These are phyloP conservation scores for Diplotaxis tenuifolia DNA, from an alignment of 345 rosid species.

Conservation along the genomic window DNA sequence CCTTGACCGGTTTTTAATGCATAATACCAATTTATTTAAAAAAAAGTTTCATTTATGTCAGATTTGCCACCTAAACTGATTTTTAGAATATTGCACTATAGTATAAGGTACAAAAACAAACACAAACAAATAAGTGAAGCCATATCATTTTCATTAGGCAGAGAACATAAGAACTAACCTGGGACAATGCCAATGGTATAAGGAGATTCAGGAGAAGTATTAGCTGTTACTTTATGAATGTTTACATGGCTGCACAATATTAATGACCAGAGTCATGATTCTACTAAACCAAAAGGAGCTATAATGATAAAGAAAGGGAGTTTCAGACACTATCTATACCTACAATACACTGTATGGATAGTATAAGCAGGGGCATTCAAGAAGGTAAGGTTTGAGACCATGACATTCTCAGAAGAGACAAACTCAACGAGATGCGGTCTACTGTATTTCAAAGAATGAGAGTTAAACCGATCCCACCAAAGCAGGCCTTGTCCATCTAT, in stretches of 20 bases:
- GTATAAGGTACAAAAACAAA: neutral
- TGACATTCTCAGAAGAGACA: conserved; percentile 39
- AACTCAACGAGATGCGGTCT: conserved; percentile 60
- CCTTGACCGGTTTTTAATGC: no score
- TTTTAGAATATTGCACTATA: no score
- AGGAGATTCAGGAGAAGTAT: conserved; percentile 48
- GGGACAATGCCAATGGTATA: conserved; percentile 53
- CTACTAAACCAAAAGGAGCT: neutral
- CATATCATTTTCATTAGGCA: neutral
- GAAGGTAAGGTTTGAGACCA: conserved; percentile 54
- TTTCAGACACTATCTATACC: conserved; percentile 36
- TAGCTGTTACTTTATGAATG: conserved; percentile 41
- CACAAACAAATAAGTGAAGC: neutral
- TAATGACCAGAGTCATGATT: neutral
- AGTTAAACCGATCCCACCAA: conserved; percentile 65
- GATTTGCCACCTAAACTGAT: no score
- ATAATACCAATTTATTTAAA: no score
- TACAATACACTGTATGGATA: conserved; percentile 62
- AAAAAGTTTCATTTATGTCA: no score
- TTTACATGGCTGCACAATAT: conserved; percentile 39
- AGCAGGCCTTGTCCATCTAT: conserved; percentile 62
- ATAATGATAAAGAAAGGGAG: neutral
- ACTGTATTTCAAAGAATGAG: conserved; percentile 39
- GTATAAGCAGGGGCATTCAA: conserved; percentile 61
- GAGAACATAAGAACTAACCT: conserved; percentile 32